A percentile compares a stretch with the other conserved stretches of the same genome.
Conservation (phyloP, 441 rosid genomes). For the Hura crepitans region DNA sequence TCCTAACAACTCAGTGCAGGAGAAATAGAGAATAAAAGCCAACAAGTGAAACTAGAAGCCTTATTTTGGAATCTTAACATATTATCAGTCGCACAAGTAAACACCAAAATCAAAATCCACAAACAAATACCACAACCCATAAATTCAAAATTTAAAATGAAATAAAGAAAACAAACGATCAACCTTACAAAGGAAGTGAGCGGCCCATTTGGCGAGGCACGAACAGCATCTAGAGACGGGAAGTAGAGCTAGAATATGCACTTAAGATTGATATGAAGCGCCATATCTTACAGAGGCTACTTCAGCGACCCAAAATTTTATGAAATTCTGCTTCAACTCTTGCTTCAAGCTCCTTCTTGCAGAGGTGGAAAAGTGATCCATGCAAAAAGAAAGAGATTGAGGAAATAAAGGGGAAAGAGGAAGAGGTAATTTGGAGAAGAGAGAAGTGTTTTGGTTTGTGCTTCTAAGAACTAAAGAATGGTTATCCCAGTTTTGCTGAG, state of each 20-base stretch:
- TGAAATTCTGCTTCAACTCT: constrained; percentile 49
- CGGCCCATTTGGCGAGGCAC: constrained; percentile 84
- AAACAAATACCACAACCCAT: background rate
- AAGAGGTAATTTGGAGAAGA: constrained; percentile 17
- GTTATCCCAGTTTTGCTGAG: too few species aligned
- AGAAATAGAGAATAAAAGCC: background rate
- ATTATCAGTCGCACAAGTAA: background rate
- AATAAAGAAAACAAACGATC: constrained; percentile 13
- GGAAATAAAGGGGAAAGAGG: background rate
- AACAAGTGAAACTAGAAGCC: background rate
- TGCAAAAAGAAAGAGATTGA: constrained; percentile 11
- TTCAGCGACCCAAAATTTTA: constrained; percentile 21
- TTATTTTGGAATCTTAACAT: background rate
- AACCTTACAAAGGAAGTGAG: constrained; percentile 75
- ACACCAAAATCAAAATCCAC: background rate
- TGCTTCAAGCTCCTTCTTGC: constrained; percentile 61
- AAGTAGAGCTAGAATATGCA: constrained; percentile 57
- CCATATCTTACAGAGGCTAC: constrained; percentile 33
- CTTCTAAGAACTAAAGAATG: background rate
- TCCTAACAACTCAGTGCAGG: background rate
- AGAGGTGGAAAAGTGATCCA: constrained; percentile 44
- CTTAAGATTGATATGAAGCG: constrained; percentile 55
- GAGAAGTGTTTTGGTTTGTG: background rate
- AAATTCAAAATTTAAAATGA: background rate
- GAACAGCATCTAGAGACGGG: constrained; percentile 76